Evolutionary conservation across 1,139 yeast species (phyloP).

Genomic region (Barnettozyma hawaiiensis): DNA sequence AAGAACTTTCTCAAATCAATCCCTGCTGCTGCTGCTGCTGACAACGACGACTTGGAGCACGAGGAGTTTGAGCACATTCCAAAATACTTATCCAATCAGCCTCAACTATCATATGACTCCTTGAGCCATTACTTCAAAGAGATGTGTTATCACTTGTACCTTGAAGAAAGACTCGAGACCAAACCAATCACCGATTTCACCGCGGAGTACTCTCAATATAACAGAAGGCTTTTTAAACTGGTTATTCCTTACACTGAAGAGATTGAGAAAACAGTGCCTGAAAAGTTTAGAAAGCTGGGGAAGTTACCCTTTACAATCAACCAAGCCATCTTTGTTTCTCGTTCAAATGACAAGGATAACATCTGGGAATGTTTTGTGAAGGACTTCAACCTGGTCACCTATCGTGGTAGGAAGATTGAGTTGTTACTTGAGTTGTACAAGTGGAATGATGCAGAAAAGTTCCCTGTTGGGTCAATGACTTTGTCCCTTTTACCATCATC

Average conservation of each 20-base stretch:
- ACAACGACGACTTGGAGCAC: slow-evolving; percentile 21
- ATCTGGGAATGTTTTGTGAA: slow-evolving; percentile 45
- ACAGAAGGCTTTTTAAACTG: slow-evolving; percentile 34
- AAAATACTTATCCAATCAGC: slow-evolving; percentile 29
- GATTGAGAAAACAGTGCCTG: slow-evolving; percentile 32
- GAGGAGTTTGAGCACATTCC: slow-evolving; percentile 32
- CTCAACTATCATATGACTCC: slow-evolving; percentile 44
- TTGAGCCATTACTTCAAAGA: slow-evolving; percentile 51
- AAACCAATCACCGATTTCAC: slow-evolving; percentile 43
- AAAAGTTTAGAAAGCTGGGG: slow-evolving; percentile 33
- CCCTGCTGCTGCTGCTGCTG: too few species aligned
- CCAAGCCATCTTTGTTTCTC: slow-evolving; percentile 39
- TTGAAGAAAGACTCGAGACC: slow-evolving; percentile 49
- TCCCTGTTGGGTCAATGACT: slow-evolving; percentile 37
- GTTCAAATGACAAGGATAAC: slow-evolving; percentile 30
- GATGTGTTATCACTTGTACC: slow-evolving; percentile 54
- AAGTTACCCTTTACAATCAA: slow-evolving; percentile 38
- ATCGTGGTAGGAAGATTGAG: slow-evolving; percentile 33
- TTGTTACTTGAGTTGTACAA: slow-evolving; percentile 47
- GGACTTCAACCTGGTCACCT: slow-evolving; percentile 29
- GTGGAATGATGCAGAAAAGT: slow-evolving; percentile 46
- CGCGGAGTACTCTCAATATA: slow-evolving; percentile 49
- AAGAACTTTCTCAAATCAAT: slow-evolving; percentile 7
- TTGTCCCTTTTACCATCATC: slow-evolving; percentile 57
- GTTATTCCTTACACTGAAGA: slow-evolving; percentile 27